Percentiles rank a stretch among this genome's conserved stretches.
These are phyloP conservation scores for Blastobotrys aristatus DNA, from an alignment of 1,139 yeast genomes.

Conservation along the genomic window DNA sequence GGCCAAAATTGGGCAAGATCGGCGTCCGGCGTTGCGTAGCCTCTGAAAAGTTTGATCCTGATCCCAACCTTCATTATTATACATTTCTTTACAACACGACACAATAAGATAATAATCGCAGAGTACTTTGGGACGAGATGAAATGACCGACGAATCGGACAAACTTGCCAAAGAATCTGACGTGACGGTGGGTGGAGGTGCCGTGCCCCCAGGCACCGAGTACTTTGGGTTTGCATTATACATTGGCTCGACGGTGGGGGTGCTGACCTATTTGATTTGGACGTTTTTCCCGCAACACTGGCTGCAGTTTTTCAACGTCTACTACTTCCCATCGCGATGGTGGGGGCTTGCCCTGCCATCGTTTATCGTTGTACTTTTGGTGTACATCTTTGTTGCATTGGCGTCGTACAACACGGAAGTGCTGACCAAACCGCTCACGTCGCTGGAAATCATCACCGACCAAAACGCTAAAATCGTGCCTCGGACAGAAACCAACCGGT, in stretches of 20 bases:
- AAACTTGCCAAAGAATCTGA: constrained; percentile 65
- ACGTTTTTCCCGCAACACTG: constrained; percentile 55
- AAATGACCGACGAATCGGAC: constrained; percentile 13
- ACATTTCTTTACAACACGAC: no score
- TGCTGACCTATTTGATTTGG: constrained; percentile 62
- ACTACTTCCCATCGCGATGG: constrained; percentile 80
- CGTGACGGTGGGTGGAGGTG: constrained; percentile 62
- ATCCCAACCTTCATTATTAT: no score
- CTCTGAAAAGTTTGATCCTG: no score
- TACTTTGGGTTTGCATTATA: constrained; percentile 79
- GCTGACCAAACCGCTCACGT: constrained; percentile 54
- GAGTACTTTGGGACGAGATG: no score
- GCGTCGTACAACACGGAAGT: constrained; percentile 71
- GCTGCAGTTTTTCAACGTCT: constrained; percentile 50
- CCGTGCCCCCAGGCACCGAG: constrained; percentile 63
- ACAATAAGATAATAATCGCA: no score
- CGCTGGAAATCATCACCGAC: constrained; percentile 63
- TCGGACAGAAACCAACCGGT: constrained; percentile 22
- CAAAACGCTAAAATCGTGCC: constrained; percentile 52
- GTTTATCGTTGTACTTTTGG: constrained; percentile 62
- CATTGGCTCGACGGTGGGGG: constrained; percentile 50
- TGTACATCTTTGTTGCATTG: constrained; percentile 64
- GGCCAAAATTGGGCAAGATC: no score
- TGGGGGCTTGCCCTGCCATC: constrained; percentile 81
- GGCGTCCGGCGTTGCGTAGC: no score